phyloP scores from a whole-genome alignment of 1,284 basidiomycete genomes.

The Melampsora americana region DNA sequence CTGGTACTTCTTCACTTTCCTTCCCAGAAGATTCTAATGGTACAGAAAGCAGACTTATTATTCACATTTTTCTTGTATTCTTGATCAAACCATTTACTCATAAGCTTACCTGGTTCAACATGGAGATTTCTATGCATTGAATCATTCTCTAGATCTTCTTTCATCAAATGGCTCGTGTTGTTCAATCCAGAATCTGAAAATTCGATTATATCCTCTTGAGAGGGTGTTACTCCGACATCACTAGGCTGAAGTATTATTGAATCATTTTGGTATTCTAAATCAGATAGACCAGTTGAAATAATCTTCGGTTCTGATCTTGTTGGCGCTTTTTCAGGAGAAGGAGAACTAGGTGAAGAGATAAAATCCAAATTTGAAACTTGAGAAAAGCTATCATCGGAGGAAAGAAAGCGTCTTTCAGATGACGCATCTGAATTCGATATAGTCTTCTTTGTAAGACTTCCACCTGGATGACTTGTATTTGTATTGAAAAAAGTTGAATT shows the following conservation, averaged over 20 bases:
- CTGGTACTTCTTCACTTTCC: neutral
- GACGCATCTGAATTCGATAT: neutral
- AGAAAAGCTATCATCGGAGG: neutral
- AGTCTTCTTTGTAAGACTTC: neutral
- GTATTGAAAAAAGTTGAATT: too few relatives aligned
- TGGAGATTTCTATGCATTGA: too few relatives aligned
- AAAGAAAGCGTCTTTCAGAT: neutral
- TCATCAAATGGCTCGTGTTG: too few relatives aligned
- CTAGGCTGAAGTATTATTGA: neutral
- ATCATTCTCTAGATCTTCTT: too few relatives aligned
- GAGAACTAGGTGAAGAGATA: neutral
- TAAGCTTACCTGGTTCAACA: too few relatives aligned
- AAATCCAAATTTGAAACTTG: neutral
- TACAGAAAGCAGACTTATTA: too few relatives aligned
- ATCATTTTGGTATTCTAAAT: neutral
- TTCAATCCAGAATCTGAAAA: slow-evolving; percentile 1
- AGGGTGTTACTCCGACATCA: neutral
- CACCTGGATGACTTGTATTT: neutral
- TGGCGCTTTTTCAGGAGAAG: neutral
- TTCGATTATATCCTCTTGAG: slow-evolving; percentile 3
- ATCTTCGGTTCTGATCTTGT: too few relatives aligned
- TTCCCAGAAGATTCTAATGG: neutral
- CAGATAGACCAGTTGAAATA: too few relatives aligned
- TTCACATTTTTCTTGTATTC: too few relatives aligned
- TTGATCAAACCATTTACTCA: too few relatives aligned